Evolutionary conservation across 495 filamentous ascomycete species (phyloP).

Genomic region (Neurospora sp.): DNA sequence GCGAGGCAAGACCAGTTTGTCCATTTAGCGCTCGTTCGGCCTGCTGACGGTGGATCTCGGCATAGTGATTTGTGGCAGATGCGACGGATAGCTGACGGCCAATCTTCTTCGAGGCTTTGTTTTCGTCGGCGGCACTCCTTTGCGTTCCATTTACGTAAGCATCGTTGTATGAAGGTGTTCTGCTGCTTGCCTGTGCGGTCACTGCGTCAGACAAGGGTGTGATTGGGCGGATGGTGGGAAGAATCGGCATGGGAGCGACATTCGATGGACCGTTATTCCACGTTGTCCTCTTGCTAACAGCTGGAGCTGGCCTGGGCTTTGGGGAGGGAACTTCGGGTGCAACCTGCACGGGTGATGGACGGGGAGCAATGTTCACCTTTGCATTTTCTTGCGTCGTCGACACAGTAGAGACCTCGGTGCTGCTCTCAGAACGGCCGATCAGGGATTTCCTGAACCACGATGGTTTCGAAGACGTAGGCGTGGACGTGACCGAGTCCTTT

Average conservation of each 20-base stretch:
- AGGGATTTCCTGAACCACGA: constrained; percentile 96
- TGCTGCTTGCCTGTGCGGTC: constrained; percentile 67
- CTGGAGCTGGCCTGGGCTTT: constrained; percentile 52
- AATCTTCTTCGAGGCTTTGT: constrained; percentile 80
- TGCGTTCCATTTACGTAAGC: constrained; percentile 23
- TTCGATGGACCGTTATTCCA: constrained; percentile 75
- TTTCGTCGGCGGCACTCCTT: constrained; percentile 35
- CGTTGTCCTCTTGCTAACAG: constrained; percentile 65
- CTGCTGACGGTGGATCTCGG: constrained; percentile 80
- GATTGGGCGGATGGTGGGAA: constrained; percentile 91
- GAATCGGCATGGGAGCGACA: constrained; percentile 91
- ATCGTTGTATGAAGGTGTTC: constrained; percentile 39
- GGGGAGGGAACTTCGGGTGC: constrained; percentile 34
- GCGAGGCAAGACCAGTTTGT: constrained; percentile 54
- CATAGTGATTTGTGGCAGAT: constrained; percentile 84
- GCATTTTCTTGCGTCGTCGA: constrained; percentile 4
- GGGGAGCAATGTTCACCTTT: constrained; percentile 29
- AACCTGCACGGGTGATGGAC: constrained; percentile 50
- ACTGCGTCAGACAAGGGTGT: constrained; percentile 88
- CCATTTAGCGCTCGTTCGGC: constrained; percentile 86
- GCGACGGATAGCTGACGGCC: constrained; percentile 89
- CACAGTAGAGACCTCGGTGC: constrained; percentile 25
- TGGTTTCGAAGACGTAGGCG: constrained; percentile 64
- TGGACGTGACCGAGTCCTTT: constrained; percentile 56
- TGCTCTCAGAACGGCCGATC: constrained; percentile 50